phyloP scores from a whole-genome alignment of 2,329 filamentous ascomycete genomes.

The Paecilomyces fulvus region DNA sequence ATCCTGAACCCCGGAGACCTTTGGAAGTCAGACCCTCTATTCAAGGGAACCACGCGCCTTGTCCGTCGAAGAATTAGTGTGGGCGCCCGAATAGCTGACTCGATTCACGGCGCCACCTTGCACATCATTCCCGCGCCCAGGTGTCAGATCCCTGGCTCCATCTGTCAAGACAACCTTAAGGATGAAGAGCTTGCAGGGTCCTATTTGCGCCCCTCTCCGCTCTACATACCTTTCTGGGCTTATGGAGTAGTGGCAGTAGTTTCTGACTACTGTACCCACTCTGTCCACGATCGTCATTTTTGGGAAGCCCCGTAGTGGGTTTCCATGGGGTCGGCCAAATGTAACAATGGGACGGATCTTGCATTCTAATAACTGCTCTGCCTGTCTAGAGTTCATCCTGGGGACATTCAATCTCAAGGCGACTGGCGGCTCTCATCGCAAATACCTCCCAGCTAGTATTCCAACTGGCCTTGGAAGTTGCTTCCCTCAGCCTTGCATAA shows the following conservation, averaged over 20 bases:
- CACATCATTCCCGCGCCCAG: constrained; percentile 9
- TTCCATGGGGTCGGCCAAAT: constrained; percentile 12
- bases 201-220: constrained; percentile 6
- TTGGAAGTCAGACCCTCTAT: neutral
- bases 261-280: constrained; percentile 15
- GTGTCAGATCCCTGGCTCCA: constrained; percentile 15
- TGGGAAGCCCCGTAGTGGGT: constrained; percentile 9
- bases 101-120: constrained; percentile 4
- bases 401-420: neutral
- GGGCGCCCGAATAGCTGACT: constrained; percentile 3
- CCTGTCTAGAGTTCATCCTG: constrained; percentile 4
- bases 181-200: constrained; percentile 6
- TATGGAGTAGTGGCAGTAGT: constrained; percentile 12
- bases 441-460: constrained; percentile 5
- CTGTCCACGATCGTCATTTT: constrained; percentile 16
- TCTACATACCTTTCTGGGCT: constrained; percentile 8
- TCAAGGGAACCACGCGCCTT: constrained; percentile 1
- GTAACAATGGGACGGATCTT: constrained; percentile 10
- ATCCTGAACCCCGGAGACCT: neutral
- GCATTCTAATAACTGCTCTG: neutral
- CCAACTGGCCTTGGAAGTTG: neutral
- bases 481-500: constrained; percentile 16
- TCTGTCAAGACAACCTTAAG: constrained; percentile 20
- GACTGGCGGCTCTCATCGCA: neutral
- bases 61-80: constrained; percentile 9